These are phyloP conservation scores for Trichoderma hamatum DNA, from an alignment of 2,329 filamentous ascomycete genomes.

Conservation along the genomic window DNA sequence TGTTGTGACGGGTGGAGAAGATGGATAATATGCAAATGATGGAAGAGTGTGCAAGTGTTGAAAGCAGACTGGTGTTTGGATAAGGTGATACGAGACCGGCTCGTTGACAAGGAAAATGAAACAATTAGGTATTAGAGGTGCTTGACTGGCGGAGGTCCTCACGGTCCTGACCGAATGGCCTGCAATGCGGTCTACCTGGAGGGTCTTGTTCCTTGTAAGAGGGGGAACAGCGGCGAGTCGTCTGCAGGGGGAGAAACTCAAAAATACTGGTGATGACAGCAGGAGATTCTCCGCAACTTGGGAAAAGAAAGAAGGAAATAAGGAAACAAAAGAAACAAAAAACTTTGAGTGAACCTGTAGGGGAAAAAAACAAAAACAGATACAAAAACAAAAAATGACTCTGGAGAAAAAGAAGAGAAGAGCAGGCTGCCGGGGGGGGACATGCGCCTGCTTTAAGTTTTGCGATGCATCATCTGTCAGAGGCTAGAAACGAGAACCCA, in stretches of 20 bases:
- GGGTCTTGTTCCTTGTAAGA: slow-evolving; percentile 26
- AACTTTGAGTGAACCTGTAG: slow-evolving; percentile 28
- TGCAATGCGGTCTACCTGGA: slow-evolving; percentile 27
- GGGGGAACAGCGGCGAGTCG: slow-evolving; percentile 11
- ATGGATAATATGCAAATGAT: slow-evolving; percentile 8
- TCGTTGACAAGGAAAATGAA: slow-evolving; percentile 24
- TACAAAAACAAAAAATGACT: slow-evolving; percentile 8
- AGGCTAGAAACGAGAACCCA: slow-evolving; percentile 33
- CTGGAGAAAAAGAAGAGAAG: slow-evolving; percentile 32
- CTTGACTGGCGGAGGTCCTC: slow-evolving; percentile 27
- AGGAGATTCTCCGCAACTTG: slow-evolving; percentile 27
- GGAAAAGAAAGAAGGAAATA: slow-evolving; percentile 30
- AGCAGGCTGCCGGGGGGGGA: slow-evolving; percentile 33
- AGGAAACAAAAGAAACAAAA: slow-evolving; percentile 34
- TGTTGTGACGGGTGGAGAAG: neutral
- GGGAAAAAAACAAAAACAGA: slow-evolving; percentile 27
- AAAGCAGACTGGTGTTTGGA: slow-evolving; percentile 22
- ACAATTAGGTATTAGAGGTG: slow-evolving; percentile 28
- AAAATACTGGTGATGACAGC: slow-evolving; percentile 11
- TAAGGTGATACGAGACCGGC: slow-evolving; percentile 27
- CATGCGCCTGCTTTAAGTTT: slow-evolving; percentile 40
- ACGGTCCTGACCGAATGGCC: slow-evolving; percentile 28
- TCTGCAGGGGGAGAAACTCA: slow-evolving; percentile 24
- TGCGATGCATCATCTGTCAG: slow-evolving; percentile 32
- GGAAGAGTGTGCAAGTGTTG: slow-evolving; percentile 1